Conservation (phyloP, 805 yeast genomes). For the Nakazawaea sp. region DNA sequence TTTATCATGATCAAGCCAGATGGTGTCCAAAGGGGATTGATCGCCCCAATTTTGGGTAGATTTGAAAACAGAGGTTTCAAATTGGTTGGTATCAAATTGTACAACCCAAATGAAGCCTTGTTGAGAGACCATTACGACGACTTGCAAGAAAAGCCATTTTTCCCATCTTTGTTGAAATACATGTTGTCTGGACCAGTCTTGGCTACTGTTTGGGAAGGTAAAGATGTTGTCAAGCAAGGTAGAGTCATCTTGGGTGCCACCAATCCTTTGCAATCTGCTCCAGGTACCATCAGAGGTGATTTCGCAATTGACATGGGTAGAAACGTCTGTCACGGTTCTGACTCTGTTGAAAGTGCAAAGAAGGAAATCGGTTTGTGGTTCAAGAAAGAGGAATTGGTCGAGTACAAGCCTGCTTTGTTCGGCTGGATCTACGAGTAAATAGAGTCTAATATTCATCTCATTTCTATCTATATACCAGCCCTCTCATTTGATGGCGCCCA, state of each 20-base stretch:
- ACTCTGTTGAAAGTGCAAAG: conserved; percentile 95
- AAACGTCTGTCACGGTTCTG: conserved; percentile 99
- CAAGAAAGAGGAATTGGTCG: conserved; percentile 92
- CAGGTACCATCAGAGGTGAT: conserved; percentile 99
- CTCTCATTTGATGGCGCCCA: no score
- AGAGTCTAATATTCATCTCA: no score
- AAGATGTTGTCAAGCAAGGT: conserved; percentile 98
- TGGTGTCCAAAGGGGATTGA: conserved; percentile 99
- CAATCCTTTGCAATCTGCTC: conserved; percentile 94
- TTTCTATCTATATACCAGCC: no score
- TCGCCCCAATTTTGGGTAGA: conserved; percentile 83
- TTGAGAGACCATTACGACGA: conserved; percentile 94
- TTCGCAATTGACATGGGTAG: conserved; percentile 98
- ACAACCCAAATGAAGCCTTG: conserved; percentile 78
- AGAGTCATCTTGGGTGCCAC: conserved; percentile 98
- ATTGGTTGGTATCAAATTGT: conserved; percentile 91
- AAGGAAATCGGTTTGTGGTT: conserved; percentile 97
- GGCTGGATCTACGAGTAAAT: conserved; percentile 91
- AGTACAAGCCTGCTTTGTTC: conserved; percentile 79
- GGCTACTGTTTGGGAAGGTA: conserved; percentile 99
- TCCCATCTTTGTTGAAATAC: conserved; percentile 93
- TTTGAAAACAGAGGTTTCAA: conserved; percentile 97
- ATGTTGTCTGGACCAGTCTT: conserved; percentile 98
- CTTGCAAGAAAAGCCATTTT: conserved; percentile 93
- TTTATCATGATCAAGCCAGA: conserved; percentile 96